Conservation (phyloP, 2,329 filamentous ascomycete species). For the Fusarium sp. region DNA sequence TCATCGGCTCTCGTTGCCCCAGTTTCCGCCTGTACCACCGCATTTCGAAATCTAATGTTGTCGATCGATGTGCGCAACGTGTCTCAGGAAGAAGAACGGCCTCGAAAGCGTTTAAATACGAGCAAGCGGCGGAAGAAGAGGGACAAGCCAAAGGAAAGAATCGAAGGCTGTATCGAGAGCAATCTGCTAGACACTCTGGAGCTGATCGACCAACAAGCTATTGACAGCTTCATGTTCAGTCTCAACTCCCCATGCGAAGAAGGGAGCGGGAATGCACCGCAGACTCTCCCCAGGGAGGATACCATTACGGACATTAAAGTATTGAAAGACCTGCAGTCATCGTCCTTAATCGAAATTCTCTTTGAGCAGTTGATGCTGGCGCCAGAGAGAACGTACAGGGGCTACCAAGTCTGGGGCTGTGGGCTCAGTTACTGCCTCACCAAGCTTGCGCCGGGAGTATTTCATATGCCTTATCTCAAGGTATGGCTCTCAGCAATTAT, state of each 20-base stretch:
- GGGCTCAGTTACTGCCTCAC: slow-evolving; percentile 38
- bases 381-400: slow-evolving; percentile 31
- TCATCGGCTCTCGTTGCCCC: slow-evolving; percentile 47
- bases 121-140: slow-evolving; percentile 23
- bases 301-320: neutral
- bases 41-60: slow-evolving; percentile 43
- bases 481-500: slow-evolving; percentile 28
- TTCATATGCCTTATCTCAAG: slow-evolving; percentile 49
- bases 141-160: neutral
- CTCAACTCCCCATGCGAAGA: slow-evolving; percentile 24
- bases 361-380: slow-evolving; percentile 44
- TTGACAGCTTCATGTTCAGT: slow-evolving; percentile 44
- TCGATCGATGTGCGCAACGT: slow-evolving; percentile 36
- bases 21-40: slow-evolving; percentile 33
- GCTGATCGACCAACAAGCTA: slow-evolving; percentile 39
- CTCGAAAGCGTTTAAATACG: neutral
- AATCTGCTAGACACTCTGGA: slow-evolving; percentile 30
- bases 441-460: slow-evolving; percentile 49
- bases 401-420: slow-evolving; percentile 30
- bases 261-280: neutral
- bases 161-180: neutral
- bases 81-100: neutral
- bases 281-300: neutral
- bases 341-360: slow-evolving; percentile 27
- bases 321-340: slow-evolving; percentile 11